These are phyloP conservation scores for Suillus cothurnatus DNA, from an alignment of 768 basidiomycete species.

Conservation along the genomic window DNA sequence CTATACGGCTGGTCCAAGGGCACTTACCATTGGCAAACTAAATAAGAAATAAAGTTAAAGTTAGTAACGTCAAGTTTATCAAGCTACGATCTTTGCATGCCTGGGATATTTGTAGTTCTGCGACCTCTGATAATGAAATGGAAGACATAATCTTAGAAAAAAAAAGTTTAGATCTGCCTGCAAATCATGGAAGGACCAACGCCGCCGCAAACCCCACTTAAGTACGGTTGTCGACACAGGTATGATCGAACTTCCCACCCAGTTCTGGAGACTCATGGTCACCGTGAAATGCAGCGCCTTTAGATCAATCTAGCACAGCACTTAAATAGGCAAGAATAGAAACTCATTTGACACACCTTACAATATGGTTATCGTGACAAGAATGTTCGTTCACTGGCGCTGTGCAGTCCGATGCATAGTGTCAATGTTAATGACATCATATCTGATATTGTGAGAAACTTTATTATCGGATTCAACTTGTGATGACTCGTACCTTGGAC, in stretches of 20 bases:
- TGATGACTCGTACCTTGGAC: neutral
- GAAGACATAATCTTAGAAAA: slow-evolving; percentile 1
- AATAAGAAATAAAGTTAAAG: no score
- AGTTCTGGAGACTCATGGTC: neutral
- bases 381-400: neutral
- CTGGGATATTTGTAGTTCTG: slow-evolving; percentile 19
- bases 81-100: slow-evolving; percentile 5
- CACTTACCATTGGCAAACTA: slow-evolving; percentile 21
- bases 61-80: neutral
- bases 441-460: no score
- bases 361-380: neutral
- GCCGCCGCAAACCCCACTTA: neutral
- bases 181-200: neutral
- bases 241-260: neutral
- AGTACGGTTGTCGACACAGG: neutral
- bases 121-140: slow-evolving; percentile 4
- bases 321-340: neutral
- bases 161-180: neutral
- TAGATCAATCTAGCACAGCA: neutral
- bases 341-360: neutral
- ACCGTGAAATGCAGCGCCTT: neutral
- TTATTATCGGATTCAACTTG: neutral
- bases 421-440: neutral
- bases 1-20: neutral
- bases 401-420: neutral